Evolutionary conservation across 352 stramenopile species (phyloP).

Genomic region (Globisporangium paroecandrum): DNA sequence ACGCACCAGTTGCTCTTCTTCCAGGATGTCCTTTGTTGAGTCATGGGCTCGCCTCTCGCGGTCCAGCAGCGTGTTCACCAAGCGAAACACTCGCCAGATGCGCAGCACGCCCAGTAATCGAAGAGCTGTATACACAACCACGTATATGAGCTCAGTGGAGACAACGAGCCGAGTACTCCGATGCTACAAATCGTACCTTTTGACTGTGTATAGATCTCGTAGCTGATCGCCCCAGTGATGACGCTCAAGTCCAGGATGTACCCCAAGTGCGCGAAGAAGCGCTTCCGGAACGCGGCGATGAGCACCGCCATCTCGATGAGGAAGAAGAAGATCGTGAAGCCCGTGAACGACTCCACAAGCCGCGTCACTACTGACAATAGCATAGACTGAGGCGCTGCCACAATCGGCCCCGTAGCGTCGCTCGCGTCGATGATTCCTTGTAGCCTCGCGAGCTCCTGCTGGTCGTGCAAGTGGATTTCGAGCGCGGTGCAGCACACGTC

Average conservation of each 20-base stretch:
- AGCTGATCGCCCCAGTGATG: slow-evolving; percentile 24
- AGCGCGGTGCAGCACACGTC: slow-evolving; percentile 42
- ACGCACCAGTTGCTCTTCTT: slow-evolving; percentile 45
- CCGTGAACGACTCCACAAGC: slow-evolving; percentile 48
- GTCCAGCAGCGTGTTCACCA: slow-evolving; percentile 49
- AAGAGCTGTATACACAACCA: slow-evolving; percentile 25
- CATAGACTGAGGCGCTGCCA: background rate
- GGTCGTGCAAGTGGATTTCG: slow-evolving; percentile 35
- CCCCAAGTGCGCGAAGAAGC: slow-evolving; percentile 58
- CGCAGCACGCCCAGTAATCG: slow-evolving; percentile 52
- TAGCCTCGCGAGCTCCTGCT: slow-evolving; percentile 25
- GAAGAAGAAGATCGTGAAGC: slow-evolving; percentile 64
- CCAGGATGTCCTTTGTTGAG: slow-evolving; percentile 31
- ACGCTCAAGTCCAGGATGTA: slow-evolving; percentile 50
- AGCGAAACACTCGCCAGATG: slow-evolving; percentile 55
- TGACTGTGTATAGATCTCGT: slow-evolving; percentile 50
- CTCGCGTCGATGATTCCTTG: background rate
- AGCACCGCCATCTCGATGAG: slow-evolving; percentile 50
- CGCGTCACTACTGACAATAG: slow-evolving; percentile 20
- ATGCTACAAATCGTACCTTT: slow-evolving; percentile 33
- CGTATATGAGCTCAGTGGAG: background rate
- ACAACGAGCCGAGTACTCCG: background rate
- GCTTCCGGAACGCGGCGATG: slow-evolving; percentile 32
- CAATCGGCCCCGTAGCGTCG: background rate
- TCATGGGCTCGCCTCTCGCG: slow-evolving; percentile 43